Percentiles rank a stretch among this genome's conserved stretches.
phyloP scores from a whole-genome alignment of 768 basidiomycete species.

The Rhodotorula graminis region DNA sequence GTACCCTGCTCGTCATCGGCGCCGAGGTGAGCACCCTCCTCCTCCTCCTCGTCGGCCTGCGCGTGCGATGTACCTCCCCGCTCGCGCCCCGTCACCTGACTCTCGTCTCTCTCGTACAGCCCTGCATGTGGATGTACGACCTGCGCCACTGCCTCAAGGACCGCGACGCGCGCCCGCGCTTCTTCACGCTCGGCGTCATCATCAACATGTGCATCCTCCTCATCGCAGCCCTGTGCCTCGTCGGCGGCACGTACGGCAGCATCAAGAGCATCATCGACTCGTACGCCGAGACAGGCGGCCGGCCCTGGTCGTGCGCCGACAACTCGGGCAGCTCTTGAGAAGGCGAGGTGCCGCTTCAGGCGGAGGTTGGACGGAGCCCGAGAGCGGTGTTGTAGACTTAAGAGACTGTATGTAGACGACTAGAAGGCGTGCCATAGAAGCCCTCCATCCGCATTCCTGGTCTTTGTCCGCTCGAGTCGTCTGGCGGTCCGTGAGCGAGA shows the following conservation, averaged over 20 bases:
- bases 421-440: no score
- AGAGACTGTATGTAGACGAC: no score
- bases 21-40: no score
- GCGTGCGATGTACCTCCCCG: constrained; percentile 6
- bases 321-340: constrained; percentile 43
- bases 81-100: not conserved
- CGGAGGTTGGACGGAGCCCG: no score
- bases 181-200: not conserved
- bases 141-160: not conserved
- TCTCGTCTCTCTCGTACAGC: not conserved
- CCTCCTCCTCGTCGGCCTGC: not conserved
- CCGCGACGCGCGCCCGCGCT: not conserved
- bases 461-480: no score
- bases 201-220: constrained; percentile 20
- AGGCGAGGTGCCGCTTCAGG: no score
- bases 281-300: constrained; percentile 6
- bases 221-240: constrained; percentile 20
- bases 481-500: no score
- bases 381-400: constrained; percentile 37
- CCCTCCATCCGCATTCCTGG: no score
- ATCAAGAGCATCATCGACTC: constrained; percentile 13
- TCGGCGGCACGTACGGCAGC: constrained; percentile 24
- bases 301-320: constrained; percentile 27
- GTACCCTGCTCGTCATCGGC: not conserved
- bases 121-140: constrained; percentile 26